Evolutionary conservation across 768 basidiomycete species (phyloP).

Genomic region (Strobilomyces echinocephalus): DNA sequence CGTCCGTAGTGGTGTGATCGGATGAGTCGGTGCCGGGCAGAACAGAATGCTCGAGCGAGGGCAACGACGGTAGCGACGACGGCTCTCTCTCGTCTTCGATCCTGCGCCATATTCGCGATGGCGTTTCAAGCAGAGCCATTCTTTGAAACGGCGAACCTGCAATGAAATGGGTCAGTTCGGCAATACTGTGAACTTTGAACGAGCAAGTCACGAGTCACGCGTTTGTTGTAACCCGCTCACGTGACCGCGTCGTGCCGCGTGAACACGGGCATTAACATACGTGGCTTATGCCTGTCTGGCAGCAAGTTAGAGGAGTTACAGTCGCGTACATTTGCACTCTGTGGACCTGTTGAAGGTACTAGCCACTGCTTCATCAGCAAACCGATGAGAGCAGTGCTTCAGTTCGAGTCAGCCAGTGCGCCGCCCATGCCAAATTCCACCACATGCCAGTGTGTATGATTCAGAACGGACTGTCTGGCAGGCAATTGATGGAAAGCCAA

Average conservation of each 20-base stretch:
- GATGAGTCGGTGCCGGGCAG: constrained; percentile 32
- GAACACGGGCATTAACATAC: too few species aligned
- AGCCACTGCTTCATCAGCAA: too few species aligned
- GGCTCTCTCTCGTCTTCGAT: constrained; percentile 77
- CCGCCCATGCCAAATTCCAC: too few species aligned
- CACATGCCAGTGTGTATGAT: too few species aligned
- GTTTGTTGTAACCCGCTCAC: not conserved
- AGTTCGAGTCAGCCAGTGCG: too few species aligned
- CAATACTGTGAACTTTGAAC: not conserved
- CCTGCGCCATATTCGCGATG: constrained; percentile 79
- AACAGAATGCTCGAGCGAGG: constrained; percentile 62
- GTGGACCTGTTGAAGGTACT: too few species aligned
- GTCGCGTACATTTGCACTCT: too few species aligned
- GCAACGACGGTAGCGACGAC: constrained; percentile 77
- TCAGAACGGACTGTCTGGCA: too few species aligned
- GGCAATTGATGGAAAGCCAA: too few species aligned
- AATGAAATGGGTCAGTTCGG: not conserved
- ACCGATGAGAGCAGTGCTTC: too few species aligned
- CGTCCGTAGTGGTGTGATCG: constrained; percentile 37
- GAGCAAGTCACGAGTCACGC: not conserved
- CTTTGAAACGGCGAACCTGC: constrained; percentile 1
- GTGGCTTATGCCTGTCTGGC: too few species aligned
- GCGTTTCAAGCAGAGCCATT: constrained; percentile 67
- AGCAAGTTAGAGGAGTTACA: too few species aligned
- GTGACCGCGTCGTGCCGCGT: constrained; percentile 1